These are phyloP conservation scores for Turnera subulata DNA, from an alignment of 345 rosid genomes.

Conservation along the genomic window DNA sequence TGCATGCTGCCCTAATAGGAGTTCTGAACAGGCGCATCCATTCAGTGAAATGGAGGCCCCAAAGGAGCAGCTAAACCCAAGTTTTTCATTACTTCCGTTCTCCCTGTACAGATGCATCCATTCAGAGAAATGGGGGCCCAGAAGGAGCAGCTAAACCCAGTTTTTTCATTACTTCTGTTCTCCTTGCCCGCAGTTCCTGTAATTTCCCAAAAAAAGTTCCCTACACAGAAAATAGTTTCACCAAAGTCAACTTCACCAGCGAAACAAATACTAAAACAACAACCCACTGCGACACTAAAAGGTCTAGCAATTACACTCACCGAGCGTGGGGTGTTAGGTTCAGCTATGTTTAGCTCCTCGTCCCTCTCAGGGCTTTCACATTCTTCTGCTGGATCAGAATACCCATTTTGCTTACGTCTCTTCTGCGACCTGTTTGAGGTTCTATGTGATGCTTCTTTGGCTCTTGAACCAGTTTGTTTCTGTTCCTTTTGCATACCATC, in stretches of 20 bases:
- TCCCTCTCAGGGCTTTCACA: constrained; percentile 14
- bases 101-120: constrained; percentile 25
- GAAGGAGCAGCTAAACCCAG: constrained; percentile 54
- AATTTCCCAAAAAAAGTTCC: constrained; percentile 16
- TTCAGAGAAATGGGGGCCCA: constrained; percentile 52
- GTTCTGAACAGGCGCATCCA: constrained; percentile 18
- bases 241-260: background rate
- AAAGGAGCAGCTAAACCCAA: constrained; percentile 53
- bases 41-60: constrained; percentile 52
- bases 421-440: background rate
- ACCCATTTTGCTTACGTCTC: background rate
- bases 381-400: background rate
- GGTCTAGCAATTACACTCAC: constrained; percentile 9
- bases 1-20: constrained; percentile 5
- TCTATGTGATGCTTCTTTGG: background rate
- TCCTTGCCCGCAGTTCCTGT: constrained; percentile 35
- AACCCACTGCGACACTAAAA: background rate
- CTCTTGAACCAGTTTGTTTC: background rate
- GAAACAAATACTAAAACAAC: background rate
- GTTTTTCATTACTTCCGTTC: constrained; percentile 53
- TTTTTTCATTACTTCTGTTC: constrained; percentile 54
- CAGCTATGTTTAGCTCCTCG: constrained; percentile 15
- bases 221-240: constrained; percentile 22
- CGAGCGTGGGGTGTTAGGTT: constrained; percentile 6
- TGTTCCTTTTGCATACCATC: constrained; percentile 1